Conservation (phyloP, 73 alveolate genomes). For the Paramecium primaurelia region DNA sequence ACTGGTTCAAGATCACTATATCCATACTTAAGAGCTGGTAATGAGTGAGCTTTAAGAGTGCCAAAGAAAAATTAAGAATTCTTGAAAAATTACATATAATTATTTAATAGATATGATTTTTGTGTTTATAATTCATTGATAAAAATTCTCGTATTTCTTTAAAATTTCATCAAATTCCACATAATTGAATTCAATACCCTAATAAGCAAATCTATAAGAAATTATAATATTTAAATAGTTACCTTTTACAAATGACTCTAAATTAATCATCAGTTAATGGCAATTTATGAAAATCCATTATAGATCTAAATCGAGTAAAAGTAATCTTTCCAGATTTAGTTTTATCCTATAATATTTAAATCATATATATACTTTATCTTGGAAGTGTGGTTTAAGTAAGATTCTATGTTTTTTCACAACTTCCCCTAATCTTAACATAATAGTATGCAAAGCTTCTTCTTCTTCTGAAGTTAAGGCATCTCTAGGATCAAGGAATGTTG, state of each 20-base stretch:
- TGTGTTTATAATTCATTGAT: background rate
- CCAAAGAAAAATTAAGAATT: slow-evolving; percentile 3
- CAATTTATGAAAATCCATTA: slow-evolving; percentile 77
- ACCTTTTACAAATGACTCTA: slow-evolving; percentile 76
- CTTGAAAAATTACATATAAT: background rate
- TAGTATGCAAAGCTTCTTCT: slow-evolving; percentile 75
- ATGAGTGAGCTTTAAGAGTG: background rate
- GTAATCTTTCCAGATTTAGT: slow-evolving; percentile 80
- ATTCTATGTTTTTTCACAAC: slow-evolving; percentile 77
- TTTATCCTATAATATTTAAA: slow-evolving; percentile 57
- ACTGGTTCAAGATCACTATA: slow-evolving; percentile 79
- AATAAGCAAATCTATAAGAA: slow-evolving; percentile 64
- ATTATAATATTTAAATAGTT: background rate
- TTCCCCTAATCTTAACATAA: slow-evolving; percentile 80
- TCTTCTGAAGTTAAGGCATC: slow-evolving; percentile 83
- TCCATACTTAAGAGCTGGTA: slow-evolving; percentile 53
- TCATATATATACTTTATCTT: slow-evolving; percentile 72
- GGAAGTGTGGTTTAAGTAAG: slow-evolving; percentile 86
- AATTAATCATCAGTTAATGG: slow-evolving; percentile 72
- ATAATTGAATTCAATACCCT: slow-evolving; percentile 87
- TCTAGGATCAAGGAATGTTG: slow-evolving; percentile 87
- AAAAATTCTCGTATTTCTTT: slow-evolving; percentile 49
- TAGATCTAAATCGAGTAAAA: slow-evolving; percentile 83
- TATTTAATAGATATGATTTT: background rate
- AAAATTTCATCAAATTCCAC: slow-evolving; percentile 74